Conservation (phyloP, 2,329 filamentous ascomycete species). For the Penicillium sp. region DNA sequence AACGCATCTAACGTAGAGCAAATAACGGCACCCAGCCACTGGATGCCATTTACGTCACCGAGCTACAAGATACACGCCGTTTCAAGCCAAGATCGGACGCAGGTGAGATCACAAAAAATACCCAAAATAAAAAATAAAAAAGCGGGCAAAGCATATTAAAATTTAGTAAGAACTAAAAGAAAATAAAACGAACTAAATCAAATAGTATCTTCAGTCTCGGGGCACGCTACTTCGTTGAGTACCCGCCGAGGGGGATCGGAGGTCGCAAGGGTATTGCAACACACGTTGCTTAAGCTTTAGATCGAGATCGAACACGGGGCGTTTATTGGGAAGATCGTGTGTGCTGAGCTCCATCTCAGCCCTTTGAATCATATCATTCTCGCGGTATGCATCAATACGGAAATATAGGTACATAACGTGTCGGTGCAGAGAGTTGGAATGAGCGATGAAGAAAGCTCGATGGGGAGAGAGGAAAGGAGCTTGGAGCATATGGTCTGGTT, state of each 20-base stretch:
- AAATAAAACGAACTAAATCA: neutral
- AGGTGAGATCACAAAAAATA: conserved; percentile 2
- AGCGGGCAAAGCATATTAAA: neutral
- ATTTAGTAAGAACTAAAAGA: neutral
- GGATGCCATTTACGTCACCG: neutral
- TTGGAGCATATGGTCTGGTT: conserved; percentile 10
- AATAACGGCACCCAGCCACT: neutral
- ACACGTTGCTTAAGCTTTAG: conserved; percentile 24
- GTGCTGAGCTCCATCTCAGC: conserved; percentile 1
- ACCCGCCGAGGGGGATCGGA: conserved; percentile 7
- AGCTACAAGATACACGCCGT: conserved; percentile 1
- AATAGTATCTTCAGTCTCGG: conserved; percentile 13
- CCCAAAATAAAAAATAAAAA: neutral
- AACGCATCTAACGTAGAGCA: neutral
- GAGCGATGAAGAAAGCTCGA: conserved; percentile 7
- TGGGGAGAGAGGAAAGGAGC: neutral
- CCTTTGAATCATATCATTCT: neutral
- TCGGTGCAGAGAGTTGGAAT: neutral
- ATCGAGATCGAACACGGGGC: conserved; percentile 25
- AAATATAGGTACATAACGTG: neutral
- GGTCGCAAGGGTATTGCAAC: conserved; percentile 8
- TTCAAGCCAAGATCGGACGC: conserved; percentile 7
- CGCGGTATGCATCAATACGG: neutral
- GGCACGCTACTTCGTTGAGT: conserved; percentile 17
- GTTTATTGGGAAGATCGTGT: conserved; percentile 23